phyloP scores from a whole-genome alignment of 441 rosid genomes.

The Erodium chrysanthum region DNA sequence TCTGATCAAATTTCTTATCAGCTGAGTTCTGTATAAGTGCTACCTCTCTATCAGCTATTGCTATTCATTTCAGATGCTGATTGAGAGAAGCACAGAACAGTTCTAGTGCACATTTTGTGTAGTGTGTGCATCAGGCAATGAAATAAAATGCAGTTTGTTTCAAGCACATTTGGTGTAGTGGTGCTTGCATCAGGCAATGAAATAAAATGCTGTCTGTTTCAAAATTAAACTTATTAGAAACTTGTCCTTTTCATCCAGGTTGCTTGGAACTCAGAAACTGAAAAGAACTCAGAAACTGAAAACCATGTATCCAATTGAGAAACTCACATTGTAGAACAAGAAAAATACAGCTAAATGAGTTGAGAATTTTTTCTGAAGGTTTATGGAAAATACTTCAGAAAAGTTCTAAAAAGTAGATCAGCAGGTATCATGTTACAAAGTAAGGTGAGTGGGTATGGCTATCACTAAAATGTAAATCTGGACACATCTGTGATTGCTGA shows the following conservation, averaged over 20 bases:
- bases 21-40: background rate
- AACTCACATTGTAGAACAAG: too few relatives aligned
- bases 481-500: background rate
- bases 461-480: conserved; percentile 1
- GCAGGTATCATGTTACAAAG: background rate
- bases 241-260: background rate
- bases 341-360: background rate
- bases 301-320: background rate
- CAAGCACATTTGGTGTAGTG: background rate
- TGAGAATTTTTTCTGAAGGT: background rate
- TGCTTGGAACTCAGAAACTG: background rate
- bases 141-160: background rate
- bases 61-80: background rate
- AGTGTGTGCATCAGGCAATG: background rate
- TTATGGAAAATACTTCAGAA: background rate
- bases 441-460: background rate
- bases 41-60: background rate
- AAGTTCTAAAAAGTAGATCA: background rate
- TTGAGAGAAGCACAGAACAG: background rate
- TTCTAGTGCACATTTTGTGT: background rate
- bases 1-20: background rate
- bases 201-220: background rate
- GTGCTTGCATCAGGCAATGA: background rate
- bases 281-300: too few relatives aligned
- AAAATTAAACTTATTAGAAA: background rate